Evolutionary conservation across 163 green algal genomes (phyloP).

Genomic region (Coccomyxa subellipsoidea): DNA sequence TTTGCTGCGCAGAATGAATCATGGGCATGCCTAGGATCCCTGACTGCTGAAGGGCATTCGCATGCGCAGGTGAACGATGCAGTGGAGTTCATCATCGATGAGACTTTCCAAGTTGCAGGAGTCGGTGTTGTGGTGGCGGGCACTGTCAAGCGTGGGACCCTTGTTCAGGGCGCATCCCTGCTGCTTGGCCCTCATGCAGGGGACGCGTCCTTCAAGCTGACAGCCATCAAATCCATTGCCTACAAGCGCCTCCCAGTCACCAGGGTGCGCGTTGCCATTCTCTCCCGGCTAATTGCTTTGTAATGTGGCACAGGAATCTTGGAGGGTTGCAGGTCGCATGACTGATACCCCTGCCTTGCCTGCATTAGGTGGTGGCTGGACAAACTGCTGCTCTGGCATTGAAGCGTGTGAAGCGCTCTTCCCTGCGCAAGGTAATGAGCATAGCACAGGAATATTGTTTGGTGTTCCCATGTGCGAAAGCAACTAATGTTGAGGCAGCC

Average conservation of each 20-base stretch:
- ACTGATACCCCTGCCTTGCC: not conserved
- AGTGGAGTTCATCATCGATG: constrained; percentile 88
- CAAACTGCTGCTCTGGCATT: constrained; percentile 85
- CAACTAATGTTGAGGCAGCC: no score
- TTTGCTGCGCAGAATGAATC: no score
- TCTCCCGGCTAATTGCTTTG: no score
- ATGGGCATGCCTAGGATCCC: no score
- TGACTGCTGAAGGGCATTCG: not conserved
- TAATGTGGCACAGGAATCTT: no score
- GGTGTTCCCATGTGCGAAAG: not conserved
- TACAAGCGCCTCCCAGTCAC: constrained; percentile 87
- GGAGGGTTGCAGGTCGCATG: not conserved
- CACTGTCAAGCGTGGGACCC: constrained; percentile 81
- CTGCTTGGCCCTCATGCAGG: constrained; percentile 80
- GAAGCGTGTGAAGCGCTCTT: constrained; percentile 73
- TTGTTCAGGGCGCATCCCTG: constrained; percentile 66
- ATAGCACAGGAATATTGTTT: no score
- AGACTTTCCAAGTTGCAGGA: constrained; percentile 81
- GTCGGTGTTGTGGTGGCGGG: constrained; percentile 87
- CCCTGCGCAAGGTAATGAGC: constrained; percentile 87
- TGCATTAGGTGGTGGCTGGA: constrained; percentile 67
- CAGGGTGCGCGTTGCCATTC: constrained; percentile 26
- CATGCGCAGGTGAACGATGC: constrained; percentile 22
- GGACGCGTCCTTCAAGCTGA: constrained; percentile 77
- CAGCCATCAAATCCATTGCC: constrained; percentile 86